A percentile compares a stretch with the other conserved stretches of the same genome.
phyloP scores from a whole-genome alignment of 768 basidiomycete species.

The Sarcodon sp. region DNA sequence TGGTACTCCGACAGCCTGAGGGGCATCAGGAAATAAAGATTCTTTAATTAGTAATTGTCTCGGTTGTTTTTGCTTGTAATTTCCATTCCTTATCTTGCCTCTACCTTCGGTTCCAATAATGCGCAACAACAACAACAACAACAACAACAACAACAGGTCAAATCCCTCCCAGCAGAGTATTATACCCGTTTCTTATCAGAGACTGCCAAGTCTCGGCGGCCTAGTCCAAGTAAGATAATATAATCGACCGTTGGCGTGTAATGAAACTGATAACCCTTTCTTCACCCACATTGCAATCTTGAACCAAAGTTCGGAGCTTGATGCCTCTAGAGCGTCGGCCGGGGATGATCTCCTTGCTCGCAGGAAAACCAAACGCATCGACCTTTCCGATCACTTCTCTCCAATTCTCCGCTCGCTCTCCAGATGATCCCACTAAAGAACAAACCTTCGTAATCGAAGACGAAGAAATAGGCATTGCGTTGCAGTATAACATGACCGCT shows the following conservation, averaged over 20 bases:
- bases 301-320: constrained; percentile 40
- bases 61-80: too few species aligned
- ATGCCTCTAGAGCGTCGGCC: constrained; percentile 74
- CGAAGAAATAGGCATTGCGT: constrained; percentile 32
- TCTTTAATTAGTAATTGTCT: too few species aligned
- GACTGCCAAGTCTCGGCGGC: constrained; percentile 45
- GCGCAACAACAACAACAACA: too few species aligned
- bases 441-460: constrained; percentile 38
- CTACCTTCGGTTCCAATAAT: too few species aligned
- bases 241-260: background rate
- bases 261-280: background rate
- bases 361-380: constrained; percentile 82
- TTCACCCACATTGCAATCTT: background rate
- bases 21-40: too few species aligned
- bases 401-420: constrained; percentile 39
- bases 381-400: constrained; percentile 86
- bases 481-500: constrained; percentile 74
- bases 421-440: constrained; percentile 27
- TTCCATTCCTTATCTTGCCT: too few species aligned
- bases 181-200: constrained; percentile 53
- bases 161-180: constrained; percentile 32
- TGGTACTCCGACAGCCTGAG: background rate
- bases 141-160: background rate
- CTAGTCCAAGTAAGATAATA: constrained; percentile 34
- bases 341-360: constrained; percentile 71